Evolutionary conservation across 129 eudicot genomes (phyloP).

Genomic region (Centrapalus pauciflorus): DNA sequence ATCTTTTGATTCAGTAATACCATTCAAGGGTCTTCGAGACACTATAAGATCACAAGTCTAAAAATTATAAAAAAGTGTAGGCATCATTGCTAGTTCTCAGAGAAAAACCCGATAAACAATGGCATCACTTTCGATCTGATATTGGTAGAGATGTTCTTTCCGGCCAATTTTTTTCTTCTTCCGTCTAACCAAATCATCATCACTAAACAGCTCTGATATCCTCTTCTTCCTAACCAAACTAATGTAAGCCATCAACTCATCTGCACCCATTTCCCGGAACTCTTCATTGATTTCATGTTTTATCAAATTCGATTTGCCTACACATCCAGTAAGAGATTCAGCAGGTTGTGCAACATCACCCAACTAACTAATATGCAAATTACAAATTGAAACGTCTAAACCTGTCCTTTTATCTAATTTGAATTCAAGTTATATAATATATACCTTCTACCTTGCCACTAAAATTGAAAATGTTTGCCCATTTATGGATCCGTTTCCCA

Average conservation of each 20-base stretch:
- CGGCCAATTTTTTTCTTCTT: slow-evolving; percentile 1
- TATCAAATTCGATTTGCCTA: slow-evolving; percentile 24
- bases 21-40: too few relatives aligned
- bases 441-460: slow-evolving; percentile 3
- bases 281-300: slow-evolving; percentile 19
- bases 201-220: slow-evolving; percentile 12
- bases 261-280: slow-evolving; percentile 30
- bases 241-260: slow-evolving; percentile 27
- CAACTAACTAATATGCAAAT: too few relatives aligned
- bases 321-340: background rate
- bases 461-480: slow-evolving; percentile 19
- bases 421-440: too few relatives aligned
- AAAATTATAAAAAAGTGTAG: too few relatives aligned
- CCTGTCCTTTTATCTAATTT: too few relatives aligned
- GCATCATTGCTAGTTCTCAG: too few relatives aligned
- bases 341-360: background rate
- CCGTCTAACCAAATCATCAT: slow-evolving; percentile 7
- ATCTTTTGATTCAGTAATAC: too few relatives aligned
- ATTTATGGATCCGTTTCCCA: slow-evolving; percentile 11
- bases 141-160: background rate
- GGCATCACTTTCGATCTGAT: slow-evolving; percentile 5
- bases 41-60: too few relatives aligned
- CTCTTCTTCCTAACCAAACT: slow-evolving; percentile 13
- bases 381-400: too few relatives aligned
- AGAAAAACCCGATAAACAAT: too few relatives aligned